Evolutionary conservation across 495 filamentous ascomycete genomes (phyloP).

Genomic region (Neurospora sp.): DNA sequence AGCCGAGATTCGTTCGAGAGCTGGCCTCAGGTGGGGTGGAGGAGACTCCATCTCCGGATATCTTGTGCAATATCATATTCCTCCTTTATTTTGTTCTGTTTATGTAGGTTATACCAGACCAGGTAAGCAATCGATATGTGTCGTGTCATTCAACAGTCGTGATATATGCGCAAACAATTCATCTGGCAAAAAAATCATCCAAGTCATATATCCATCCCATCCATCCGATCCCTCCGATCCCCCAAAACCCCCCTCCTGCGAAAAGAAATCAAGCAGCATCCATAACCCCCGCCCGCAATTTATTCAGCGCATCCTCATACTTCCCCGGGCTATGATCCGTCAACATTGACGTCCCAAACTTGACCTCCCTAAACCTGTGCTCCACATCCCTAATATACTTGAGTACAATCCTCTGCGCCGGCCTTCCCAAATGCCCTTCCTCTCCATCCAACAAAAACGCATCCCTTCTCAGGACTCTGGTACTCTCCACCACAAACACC

Average conservation of each 20-base stretch:
- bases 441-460: constrained; percentile 36
- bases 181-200: not conserved
- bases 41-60: not conserved
- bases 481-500: constrained; percentile 61
- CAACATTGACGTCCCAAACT: constrained; percentile 64
- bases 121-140: not conserved
- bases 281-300: constrained; percentile 26
- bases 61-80: not conserved
- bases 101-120: not conserved
- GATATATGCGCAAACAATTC: not conserved
- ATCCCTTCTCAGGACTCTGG: constrained; percentile 48
- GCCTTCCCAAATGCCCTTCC: constrained; percentile 41
- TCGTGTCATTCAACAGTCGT: not conserved
- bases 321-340: constrained; percentile 65
- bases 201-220: not conserved
- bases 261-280: not conserved
- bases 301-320: constrained; percentile 50
- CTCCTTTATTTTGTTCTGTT: not conserved
- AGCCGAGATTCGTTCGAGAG: not conserved
- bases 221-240: not conserved
- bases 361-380: constrained; percentile 55
- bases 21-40: not conserved
- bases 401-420: constrained; percentile 55
- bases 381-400: constrained; percentile 58
- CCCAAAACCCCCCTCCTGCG: not conserved